These are phyloP conservation scores for Malassezia globosa DNA, from an alignment of 1,284 basidiomycete genomes.

Conservation along the genomic window DNA sequence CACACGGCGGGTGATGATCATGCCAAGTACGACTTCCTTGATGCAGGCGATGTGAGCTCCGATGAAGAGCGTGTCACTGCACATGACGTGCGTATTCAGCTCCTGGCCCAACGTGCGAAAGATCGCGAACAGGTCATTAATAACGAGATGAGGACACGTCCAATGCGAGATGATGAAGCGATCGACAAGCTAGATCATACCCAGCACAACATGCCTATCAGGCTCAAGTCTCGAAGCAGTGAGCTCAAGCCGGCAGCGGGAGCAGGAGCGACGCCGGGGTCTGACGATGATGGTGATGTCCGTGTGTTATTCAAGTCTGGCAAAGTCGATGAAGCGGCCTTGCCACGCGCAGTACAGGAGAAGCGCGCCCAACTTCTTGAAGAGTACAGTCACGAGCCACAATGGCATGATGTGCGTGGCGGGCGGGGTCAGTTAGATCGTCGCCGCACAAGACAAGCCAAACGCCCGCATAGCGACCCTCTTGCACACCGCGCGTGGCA, in stretches of 20 bases:
- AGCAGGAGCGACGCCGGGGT: neutral
- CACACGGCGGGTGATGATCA: conserved; percentile 22
- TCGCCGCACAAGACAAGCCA: no score
- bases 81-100: conserved; percentile 7
- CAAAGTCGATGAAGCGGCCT: conserved; percentile 1
- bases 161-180: neutral
- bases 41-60: conserved; percentile 9
- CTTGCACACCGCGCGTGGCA: no score
- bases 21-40: conserved; percentile 29
- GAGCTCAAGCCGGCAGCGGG: neutral
- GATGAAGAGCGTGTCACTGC: conserved; percentile 14
- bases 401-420: conserved; percentile 15
- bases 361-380: conserved; percentile 8
- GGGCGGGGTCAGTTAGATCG: conserved; percentile 13
- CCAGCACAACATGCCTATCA: neutral
- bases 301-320: conserved; percentile 5
- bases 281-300: conserved; percentile 6
- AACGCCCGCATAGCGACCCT: no score
- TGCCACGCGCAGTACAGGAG: conserved; percentile 5
- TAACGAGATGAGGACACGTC: no score
- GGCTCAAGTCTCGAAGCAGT: neutral
- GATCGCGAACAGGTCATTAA: neutral
- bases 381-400: conserved; percentile 17
- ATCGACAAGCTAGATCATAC: neutral
- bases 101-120: neutral